These are phyloP conservation scores for Pulicaria dysenterica DNA, from an alignment of 129 eudicot genomes.

Conservation along the genomic window DNA sequence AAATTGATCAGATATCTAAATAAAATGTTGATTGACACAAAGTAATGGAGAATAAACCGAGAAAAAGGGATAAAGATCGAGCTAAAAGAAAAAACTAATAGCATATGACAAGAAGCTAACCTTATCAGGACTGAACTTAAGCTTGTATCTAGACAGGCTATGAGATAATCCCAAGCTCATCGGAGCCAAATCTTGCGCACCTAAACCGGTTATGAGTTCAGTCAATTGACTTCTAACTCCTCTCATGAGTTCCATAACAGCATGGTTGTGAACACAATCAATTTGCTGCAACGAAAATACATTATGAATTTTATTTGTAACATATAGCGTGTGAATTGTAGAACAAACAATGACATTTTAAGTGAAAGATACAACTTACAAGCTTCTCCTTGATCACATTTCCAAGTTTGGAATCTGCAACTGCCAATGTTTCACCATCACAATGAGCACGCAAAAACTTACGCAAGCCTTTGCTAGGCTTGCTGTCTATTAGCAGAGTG, in stretches of 20 bases:
- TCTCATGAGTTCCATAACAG: conserved; percentile 91
- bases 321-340: too few relatives aligned
- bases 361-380: conserved; percentile 36
- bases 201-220: conserved; percentile 71
- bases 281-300: conserved; percentile 52
- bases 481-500: conserved; percentile 68
- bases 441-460: conserved; percentile 82
- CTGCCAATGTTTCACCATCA: conserved; percentile 75
- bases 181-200: conserved; percentile 70
- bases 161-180: conserved; percentile 82
- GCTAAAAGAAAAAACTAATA: neutral
- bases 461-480: conserved; percentile 83
- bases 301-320: too few relatives aligned
- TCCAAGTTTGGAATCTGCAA: conserved; percentile 67
- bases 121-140: conserved; percentile 80
- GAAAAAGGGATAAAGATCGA: too few relatives aligned
- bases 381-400: conserved; percentile 74
- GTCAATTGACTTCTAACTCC: conserved; percentile 59
- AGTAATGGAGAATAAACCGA: too few relatives aligned
- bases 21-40: too few relatives aligned
- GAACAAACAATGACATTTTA: neutral
- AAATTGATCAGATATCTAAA: neutral
- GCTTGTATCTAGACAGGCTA: conserved; percentile 70
- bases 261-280: conserved; percentile 79
- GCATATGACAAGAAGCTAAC: conserved; percentile 24